Base-by-base conservation (phyloP, 371 early-diverging fungal genomes). In the Mucor piriformis region DNA sequence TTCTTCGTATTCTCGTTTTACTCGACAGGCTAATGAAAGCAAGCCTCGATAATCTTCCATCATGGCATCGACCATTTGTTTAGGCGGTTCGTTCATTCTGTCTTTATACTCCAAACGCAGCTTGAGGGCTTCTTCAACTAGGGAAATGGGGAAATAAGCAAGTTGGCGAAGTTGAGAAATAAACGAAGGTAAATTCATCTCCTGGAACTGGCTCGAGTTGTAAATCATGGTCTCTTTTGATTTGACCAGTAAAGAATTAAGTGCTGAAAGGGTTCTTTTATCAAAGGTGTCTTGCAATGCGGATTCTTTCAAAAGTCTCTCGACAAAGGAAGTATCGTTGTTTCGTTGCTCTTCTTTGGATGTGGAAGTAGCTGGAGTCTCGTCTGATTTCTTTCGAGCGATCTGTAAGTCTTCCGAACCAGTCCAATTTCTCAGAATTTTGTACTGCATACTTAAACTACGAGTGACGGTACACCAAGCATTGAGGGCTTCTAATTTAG, bases 371-470 rank as follows among this genome's bases (percentile, higher is more conserved):
- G 20, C 32, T 32, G 34, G 33, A 24, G 44, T 21, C 21, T 52
- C 23, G 16, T 49, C 50, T 16, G 38, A 40, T 23, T 59, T 50
- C 21, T 78, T 77, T 33, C 84, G 72, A 23, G 82, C 77, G 35
- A 90, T 84, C 49, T 86, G 83, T 20, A 94, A 73, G 24, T 83
- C 83, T 32, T 86, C 83, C 51, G 88, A 89, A 24, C 92, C 92
- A 6, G 93, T 92, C 95, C 95, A 94, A 54, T 88, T 82, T 50
- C 84, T 79, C 40, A 94, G 70, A 65, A 93, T 90, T 55, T 79
- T 83, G 59, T 86, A 77, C 54, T 91, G 89, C 61, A 88, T 85
- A 15, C 85, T 80, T 52, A 93, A 74, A 54, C 87, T 84, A 12
- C 86, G 83, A 40, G 87, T 89, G 18, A 91, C 80, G 21, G 89